Base-by-base conservation (phyloP, 1,284 basidiomycete genomes). In the Pyrrhoderma lamaoense region DNA sequence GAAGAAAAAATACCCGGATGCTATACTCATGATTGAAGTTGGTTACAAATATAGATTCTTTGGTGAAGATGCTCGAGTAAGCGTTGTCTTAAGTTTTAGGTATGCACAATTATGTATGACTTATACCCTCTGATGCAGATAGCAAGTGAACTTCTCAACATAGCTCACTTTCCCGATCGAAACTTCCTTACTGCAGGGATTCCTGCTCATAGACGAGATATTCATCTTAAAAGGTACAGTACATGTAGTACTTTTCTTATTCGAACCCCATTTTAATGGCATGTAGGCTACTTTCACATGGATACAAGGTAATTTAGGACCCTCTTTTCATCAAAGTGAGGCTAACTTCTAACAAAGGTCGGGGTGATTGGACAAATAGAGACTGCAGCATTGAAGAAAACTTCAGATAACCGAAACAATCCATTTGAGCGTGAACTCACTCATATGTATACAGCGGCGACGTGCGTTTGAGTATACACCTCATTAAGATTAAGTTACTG, bases 331-430 rank as follows among this genome's bases (percentile, higher is more conserved):
- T 25, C n/a, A 42, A 14, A 16, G 22, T 5, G n/a, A 21, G 7
- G 27, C 34, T 39, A 18, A 42, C 16, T 21, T 36, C 19, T 27
- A 16, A 31, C 8, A 19, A 18, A 56, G 54, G 78, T 99, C 45
- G 95, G 95, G 8, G 82, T 99, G 9, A 84, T 96, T 1, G 78
- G 85, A n/a, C 95, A 98, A 65, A 81, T 77, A 2, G 95, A 99
- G 68, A 98, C 95, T 0, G 91, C 95, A 0, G 95, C 95, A 0
- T 73, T 99, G 49, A 98, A 99, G 70, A 96, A 94, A 65, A 82
- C 77, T 2, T 78, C 92, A 52, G 89, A 92, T 51, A 94, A 85
- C 57, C 76, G 83, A 45, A 89, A 86, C 61, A 75, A 79, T 0
- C 83, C 89, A 0, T 99, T 99, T 61, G 80, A 82, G 13, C 79